Conservation (phyloP, 768 basidiomycete species). For the Panaeolus cyanescens region DNA sequence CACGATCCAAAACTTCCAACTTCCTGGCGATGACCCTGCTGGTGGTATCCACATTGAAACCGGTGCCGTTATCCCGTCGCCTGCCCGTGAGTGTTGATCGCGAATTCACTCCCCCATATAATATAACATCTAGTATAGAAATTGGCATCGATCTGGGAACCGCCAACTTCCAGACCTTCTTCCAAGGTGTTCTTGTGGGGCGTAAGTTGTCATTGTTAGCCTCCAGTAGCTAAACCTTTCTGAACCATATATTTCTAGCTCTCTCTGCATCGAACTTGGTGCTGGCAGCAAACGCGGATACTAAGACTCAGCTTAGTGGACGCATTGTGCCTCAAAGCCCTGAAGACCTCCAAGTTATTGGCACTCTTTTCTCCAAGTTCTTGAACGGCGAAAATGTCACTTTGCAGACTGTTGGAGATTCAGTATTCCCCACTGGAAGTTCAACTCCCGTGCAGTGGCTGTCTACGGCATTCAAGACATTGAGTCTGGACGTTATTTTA, state of each 20-base stretch:
- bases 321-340: conserved; percentile 66
- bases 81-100: conserved; percentile 50
- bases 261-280: conserved; percentile 50
- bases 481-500: conserved; percentile 60
- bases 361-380: conserved; percentile 66
- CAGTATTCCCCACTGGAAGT: conserved; percentile 60
- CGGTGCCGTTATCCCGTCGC: conserved; percentile 65
- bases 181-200: conserved; percentile 56
- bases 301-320: conserved; percentile 57
- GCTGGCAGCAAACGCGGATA: conserved; percentile 49
- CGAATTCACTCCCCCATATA: conserved; percentile 7
- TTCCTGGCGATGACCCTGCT: conserved; percentile 66
- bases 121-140: conserved; percentile 38
- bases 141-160: conserved; percentile 71
- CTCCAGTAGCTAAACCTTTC: not conserved
- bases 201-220: conserved; percentile 49
- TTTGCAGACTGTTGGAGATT: conserved; percentile 56
- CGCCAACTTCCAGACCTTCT: conserved; percentile 63
- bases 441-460: conserved; percentile 59
- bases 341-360: conserved; percentile 51
- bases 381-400: conserved; percentile 66
- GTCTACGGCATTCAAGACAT: conserved; percentile 68
- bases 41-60: conserved; percentile 75
- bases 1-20: conserved; percentile 68
- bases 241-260: conserved; percentile 36